Base-by-base conservation (phyloP, 441 rosid genomes). In the Viola pubescens region DNA sequence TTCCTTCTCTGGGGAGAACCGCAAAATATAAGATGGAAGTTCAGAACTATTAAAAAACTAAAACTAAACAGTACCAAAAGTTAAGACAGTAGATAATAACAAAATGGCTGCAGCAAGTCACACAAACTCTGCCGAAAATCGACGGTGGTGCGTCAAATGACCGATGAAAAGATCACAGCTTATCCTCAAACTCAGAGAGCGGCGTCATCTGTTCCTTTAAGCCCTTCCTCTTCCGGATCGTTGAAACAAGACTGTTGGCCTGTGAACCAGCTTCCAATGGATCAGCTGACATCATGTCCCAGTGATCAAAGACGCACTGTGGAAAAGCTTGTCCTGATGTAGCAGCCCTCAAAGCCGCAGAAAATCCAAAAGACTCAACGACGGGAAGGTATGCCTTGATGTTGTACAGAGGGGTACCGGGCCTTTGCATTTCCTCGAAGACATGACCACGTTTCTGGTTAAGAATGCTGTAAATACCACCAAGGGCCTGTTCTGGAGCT, bases 151-250 rank as follows among this genome's bases (percentile, higher is more conserved):
- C 34, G 3, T 26, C 34, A 26, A 26, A 26, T 26, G 34, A 26
- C 2, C 34, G 34, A 26, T 26, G 34, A 26, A 26, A 26, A 26
- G 34, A 26, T 55, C 40, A 73, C 37, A 73, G 65, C 72, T 77
- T 77, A 64, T 77, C 84, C 68, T 77, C 79, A 34, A 38, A 74
- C 14, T 72, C 84, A 0, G 84, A 73, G 0, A 70, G 64, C 11
- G 81, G 75, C 3, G 77, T 77, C 76, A 74, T 79, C 72, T 65
- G 74, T 43, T 80, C 79, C 78, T 80, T 80, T 78, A 80, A 68
- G 6, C 81, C 81, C 81, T 80, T 80, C 58, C 84, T 75, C 79
- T 74, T 80, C 19, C 84, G 73, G 69, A 80, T 80, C 0, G 72
- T 79, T 0, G 64, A 3, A 6, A 80, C 81, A 2, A 77, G 79